Conservation (phyloP, 78 protist species). For the Speleostelium caveatum region DNA sequence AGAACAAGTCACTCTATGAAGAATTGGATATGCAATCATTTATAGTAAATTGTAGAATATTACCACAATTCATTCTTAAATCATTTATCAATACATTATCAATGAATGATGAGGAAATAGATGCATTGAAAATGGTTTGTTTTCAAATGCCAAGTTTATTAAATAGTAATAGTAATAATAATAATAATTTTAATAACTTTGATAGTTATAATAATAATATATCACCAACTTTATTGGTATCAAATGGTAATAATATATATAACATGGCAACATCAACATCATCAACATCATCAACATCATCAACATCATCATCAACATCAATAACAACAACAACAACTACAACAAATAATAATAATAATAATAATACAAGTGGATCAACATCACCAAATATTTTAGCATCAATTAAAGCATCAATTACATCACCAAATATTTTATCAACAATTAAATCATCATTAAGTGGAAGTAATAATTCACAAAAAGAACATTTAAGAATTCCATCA, state of each 20-base stretch:
- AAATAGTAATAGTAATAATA: not conserved
- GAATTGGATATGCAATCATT: constrained; percentile 61
- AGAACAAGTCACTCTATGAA: constrained; percentile 1
- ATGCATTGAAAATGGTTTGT: constrained; percentile 65
- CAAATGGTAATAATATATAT: not conserved
- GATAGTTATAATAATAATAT: not conserved
- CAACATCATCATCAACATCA: not conserved
- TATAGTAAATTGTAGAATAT: constrained; percentile 21
- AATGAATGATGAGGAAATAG: constrained; percentile 43
- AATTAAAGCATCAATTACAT: not conserved
- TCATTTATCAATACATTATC: not conserved
- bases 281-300: not conserved
- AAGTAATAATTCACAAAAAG: not conserved
- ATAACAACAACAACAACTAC: not conserved
- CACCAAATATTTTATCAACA: not conserved
- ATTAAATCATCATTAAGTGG: constrained; percentile 9
- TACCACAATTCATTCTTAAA: constrained; percentile 21
- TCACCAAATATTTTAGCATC: not conserved
- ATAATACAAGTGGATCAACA: not conserved
- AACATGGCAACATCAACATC: not conserved
- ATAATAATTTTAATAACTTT: not conserved
- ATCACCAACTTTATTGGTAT: not conserved
- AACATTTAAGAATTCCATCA: constrained; percentile 25
- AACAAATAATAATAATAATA: not conserved
- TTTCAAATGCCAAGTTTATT: constrained; percentile 44